Evolutionary conservation across 805 yeast genomes (phyloP), one percentile per base, ranked within the genome.

Genomic region (Priceomyces carsonii): DNA sequence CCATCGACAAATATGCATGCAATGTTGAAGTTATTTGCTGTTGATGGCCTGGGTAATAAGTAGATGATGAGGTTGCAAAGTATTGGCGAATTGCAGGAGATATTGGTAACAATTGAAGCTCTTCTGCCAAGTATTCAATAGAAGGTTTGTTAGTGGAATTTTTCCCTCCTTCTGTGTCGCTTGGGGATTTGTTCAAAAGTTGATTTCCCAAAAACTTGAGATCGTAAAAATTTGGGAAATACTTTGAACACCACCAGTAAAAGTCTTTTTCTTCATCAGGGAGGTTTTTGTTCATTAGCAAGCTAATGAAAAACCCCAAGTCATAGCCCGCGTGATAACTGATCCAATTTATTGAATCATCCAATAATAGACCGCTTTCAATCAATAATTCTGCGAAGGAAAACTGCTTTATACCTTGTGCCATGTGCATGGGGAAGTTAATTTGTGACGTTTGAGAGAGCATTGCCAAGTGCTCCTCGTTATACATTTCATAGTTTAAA

Each of bases 301-400:
- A 69, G 32, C 95, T 79, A 10, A 89, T 65, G 40, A 93, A 67
- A 58, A 90, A 90, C 1, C 98, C 99, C 55, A 90, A 76, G 59
- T 93, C 99, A 61, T 93, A 93, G 8, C 98, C 99, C 1, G 78
- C 82, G 58, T 93, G 97, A 63, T 84, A 93, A 42, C 95, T 83
- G 34, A 88, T 72, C 99, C 99, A 93, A 34, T 82, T 79, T 29
- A 87, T 77, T 22, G 75, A 63, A 18, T 73, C 71, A 48, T 86
- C 81, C 49, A 93, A 66, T 23, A 90, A 75, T 44, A 93, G 67
- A 0, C 99, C 99, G 31, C 95, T 84, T 39, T 86, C 87, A 40
- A 83, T 84, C 53, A 93, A 69, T 36, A 85, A 66, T 59, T 88
- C 95, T 9, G 96, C 87, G 66, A 93, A 90, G 39, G 79, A 82